Conservation (phyloP, 163 green algal species). For the Scenedesmus sp. region DNA sequence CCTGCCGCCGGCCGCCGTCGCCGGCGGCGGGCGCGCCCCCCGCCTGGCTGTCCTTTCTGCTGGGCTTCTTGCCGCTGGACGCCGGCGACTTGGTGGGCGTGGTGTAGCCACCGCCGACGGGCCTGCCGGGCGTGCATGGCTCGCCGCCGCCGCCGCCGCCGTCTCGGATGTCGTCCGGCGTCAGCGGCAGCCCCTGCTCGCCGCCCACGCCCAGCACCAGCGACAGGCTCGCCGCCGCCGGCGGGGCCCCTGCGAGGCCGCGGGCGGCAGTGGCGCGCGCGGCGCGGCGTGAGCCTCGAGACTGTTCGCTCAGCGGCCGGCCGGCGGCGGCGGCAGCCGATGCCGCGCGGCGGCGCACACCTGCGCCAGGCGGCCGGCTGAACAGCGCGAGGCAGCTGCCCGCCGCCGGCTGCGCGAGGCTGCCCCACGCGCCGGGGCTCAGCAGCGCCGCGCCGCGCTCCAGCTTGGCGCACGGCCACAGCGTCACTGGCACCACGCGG, state of each 20-base stretch:
- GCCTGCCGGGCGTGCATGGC: too few species aligned
- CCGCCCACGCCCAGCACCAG: constrained; percentile 16
- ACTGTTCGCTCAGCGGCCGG: too few species aligned
- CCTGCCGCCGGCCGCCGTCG: neutral
- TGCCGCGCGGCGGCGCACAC: too few species aligned
- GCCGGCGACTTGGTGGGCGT: constrained; percentile 5
- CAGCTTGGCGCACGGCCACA: constrained; percentile 44
- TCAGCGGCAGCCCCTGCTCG: neutral
- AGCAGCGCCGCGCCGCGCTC: neutral
- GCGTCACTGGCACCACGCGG: neutral
- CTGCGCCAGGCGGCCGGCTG: neutral
- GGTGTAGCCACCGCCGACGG: too few species aligned
- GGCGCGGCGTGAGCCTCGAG: neutral
- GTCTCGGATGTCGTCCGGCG: neutral
- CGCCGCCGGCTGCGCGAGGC: constrained; percentile 7
- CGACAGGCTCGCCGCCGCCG: too few species aligned
- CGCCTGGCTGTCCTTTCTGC: constrained; percentile 27
- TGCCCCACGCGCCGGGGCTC: neutral
- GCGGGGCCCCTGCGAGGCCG: too few species aligned
- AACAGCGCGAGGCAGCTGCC: constrained; percentile 26
- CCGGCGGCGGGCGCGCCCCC: constrained; percentile 7
- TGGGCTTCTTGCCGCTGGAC: constrained; percentile 17
- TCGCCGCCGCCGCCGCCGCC: constrained; percentile 5
- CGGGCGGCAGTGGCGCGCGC: neutral
- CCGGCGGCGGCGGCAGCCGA: neutral